Evolutionary conservation across 2,329 filamentous ascomycete species (phyloP), one percentile per base, ranked within the genome.

Genomic region (Ascochyta clinopodiicola): DNA sequence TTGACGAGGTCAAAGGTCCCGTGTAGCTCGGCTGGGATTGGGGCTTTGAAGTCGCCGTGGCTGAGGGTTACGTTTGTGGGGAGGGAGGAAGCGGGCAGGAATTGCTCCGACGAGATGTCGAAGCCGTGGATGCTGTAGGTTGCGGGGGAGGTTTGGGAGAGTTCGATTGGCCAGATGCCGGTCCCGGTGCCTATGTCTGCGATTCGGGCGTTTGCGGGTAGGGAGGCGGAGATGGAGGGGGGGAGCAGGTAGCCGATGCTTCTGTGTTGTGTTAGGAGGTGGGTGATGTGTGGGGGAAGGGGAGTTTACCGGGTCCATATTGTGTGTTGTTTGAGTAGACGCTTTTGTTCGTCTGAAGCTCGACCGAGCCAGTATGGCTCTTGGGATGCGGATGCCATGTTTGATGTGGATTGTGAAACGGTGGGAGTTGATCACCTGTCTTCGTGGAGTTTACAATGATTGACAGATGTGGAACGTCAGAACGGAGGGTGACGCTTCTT

Each of bases 131-230:
- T 67, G 2, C 55, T 49, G 46, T 68, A 62, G 13, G 61, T 66
- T 1, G 64, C 37, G 2, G 68, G 65, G 1, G 61, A 63, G 17
- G 43, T 36, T 24, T 56, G 54, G 9, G 67, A 58, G 19, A 68
- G 37, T 32, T 71, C 69, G 12, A 55, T 56, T 17, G 68, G 60
- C 70, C 69, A 74, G 40, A 72, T 69, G 15, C 70, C 70, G 0
- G 70, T 72, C 0, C 71, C 71, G 9, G 64, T 67, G 21, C 64
- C 70, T 39, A 74, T 45, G 47, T 74, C 71, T 40, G 69, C 69
- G 42, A 74, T 69, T 2, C 60, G 59, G 5, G 70, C 67, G 35
- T 64, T 59, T 7, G 46, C 24, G 10, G 68, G 67, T 0, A 71
- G 61, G 1, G 8, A 53, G 0, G 42, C 4, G 5, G 61, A 31